phyloP scores from a whole-genome alignment of 1,284 basidiomycete genomes.

The Ustilago curta region DNA sequence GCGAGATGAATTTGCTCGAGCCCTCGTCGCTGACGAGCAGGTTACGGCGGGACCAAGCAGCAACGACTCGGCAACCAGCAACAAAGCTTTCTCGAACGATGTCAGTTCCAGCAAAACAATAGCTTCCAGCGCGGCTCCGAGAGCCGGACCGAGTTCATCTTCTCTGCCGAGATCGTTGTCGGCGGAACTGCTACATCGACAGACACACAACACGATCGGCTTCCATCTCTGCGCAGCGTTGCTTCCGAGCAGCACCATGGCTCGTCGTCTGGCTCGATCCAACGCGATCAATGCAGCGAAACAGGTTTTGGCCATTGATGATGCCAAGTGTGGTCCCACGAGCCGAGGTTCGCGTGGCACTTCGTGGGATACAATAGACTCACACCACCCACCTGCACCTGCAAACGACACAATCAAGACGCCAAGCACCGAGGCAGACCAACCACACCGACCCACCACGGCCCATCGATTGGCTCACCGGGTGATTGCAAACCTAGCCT shows the following conservation, averaged over 20 bases:
- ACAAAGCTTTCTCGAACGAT: no score
- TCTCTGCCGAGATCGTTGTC: background rate
- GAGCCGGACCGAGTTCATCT: background rate
- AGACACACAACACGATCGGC: slow-evolving; percentile 28
- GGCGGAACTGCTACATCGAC: slow-evolving; percentile 4
- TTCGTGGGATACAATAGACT: no score
- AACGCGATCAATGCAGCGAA: background rate
- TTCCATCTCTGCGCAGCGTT: slow-evolving; percentile 43
- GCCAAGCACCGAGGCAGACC: background rate
- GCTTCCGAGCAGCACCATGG: slow-evolving; percentile 1
- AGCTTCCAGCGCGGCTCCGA: no score
- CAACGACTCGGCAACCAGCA: background rate
- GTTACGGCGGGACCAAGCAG: background rate
- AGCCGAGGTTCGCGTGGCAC: background rate
- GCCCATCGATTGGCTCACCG: slow-evolving; percentile 40
- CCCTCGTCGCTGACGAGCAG: background rate
- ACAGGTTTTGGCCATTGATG: background rate
- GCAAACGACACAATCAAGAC: background rate
- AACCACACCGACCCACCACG: slow-evolving; percentile 6
- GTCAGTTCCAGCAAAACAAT: background rate
- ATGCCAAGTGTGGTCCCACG: background rate
- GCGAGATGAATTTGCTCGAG: slow-evolving; percentile 33
- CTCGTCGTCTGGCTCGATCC: background rate
- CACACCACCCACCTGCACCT: background rate
- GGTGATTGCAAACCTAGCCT: slow-evolving; percentile 49